Base-by-base conservation (phyloP, 352 stramenopile genomes). In the Phytopythium chamaehyphon region DNA sequence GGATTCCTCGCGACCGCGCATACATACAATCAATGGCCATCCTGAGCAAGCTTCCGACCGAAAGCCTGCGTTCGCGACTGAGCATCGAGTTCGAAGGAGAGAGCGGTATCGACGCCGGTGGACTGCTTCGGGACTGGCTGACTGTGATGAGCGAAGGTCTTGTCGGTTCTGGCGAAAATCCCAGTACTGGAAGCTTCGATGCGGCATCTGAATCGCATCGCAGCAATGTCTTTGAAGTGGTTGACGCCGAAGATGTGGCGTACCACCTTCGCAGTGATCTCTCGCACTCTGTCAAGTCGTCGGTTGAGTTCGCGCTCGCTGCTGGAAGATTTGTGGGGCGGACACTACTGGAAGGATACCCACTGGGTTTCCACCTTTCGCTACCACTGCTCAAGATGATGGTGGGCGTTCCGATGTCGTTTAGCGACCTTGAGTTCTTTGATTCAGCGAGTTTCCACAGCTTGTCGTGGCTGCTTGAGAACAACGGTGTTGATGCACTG, bases 381-480 rank as follows among this genome's bases (percentile, higher is more conserved):
- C 64, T 92, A 10, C 86, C 95, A 19, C 60, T 98, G 49, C 97
- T 98, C 69, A 98, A 98, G 70, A 89, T 98, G 58, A 82, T 98
- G 14, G 64, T 98, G 12, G 92, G 87, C 4, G 96, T 89, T 60
- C 95, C 95, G 2, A 76, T 98, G 40, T 84, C 75, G 11, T 86
- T 98, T 14, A 69, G 77, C 19, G 95, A 98, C 64, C 63, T 98
- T 6, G 85, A 97, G 68, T 72, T 73, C 40, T 59, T 72, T 12
- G 73, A 82, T 35, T 57, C 64, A 0, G 66, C 72, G n/a, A 54
- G 42, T 16, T 78, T 62, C 47, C 48, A 48, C 22, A 83, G 68
- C 36, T 46, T 85, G 39, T 50, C 47, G 28, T 85, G 73, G 69
- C 47, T 85, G 15, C 47, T 71, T 2, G 57, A 73, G 23, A 61